Evolutionary conservation across 805 yeast species (phyloP).

Genomic region (Dipodascopsis tothii): DNA sequence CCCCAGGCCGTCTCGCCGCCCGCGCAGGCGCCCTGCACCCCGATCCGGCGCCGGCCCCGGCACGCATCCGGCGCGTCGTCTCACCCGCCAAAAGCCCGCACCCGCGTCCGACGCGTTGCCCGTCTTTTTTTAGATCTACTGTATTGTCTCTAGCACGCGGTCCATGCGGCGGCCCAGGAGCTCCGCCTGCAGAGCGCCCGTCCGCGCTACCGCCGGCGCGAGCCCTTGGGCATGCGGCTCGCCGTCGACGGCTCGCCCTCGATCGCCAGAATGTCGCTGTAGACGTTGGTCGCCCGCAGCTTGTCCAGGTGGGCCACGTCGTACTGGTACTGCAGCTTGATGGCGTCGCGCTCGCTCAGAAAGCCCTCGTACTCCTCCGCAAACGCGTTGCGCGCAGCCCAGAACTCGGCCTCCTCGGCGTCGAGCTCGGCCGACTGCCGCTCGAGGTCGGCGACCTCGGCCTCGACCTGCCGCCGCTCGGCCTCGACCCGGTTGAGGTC

Average conservation of each 20-base stretch:
- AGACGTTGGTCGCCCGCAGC: conserved; percentile 70
- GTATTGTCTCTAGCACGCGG: no score
- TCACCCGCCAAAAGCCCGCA: no score
- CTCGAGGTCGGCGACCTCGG: conserved; percentile 42
- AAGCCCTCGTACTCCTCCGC: conserved; percentile 48
- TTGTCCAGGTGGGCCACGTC: conserved; percentile 61
- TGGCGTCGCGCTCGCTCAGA: conserved; percentile 50
- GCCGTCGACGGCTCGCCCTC: conserved; percentile 22
- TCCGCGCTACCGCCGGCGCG: no score
- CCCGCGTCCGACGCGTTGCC: no score
- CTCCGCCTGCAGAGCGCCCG: no score
- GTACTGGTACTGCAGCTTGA: conserved; percentile 54
- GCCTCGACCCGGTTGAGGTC: conserved; percentile 35
- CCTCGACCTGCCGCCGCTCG: conserved; percentile 41
- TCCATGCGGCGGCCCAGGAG: no score
- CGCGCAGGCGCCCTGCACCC: no score
- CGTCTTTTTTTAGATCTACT: no score
- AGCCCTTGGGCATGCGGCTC: conserved; percentile 9
- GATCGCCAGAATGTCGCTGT: conserved; percentile 73
- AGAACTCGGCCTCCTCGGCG: conserved; percentile 41
- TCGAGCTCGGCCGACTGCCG: conserved; percentile 29
- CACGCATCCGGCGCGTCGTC: no score
- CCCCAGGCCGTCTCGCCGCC: no score
- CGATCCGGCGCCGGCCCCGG: no score
- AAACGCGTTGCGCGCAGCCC: conserved; percentile 46